phyloP scores from a whole-genome alignment of 73 alveolate genomes.

The Tetrahymena thermophila region DNA sequence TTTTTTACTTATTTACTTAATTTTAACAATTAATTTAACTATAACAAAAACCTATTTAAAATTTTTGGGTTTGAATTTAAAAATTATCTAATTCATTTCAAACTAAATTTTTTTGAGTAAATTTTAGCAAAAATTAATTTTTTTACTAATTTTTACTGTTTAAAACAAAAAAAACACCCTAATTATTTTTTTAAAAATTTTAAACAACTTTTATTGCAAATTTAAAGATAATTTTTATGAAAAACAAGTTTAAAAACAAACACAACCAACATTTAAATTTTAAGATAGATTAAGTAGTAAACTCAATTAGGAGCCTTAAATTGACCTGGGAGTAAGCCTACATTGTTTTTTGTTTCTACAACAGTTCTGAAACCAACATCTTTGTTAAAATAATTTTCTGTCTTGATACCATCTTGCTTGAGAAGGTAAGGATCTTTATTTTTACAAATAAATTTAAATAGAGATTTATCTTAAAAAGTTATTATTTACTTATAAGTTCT shows the following conservation, averaged over 20 bases:
- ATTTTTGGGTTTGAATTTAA: too few relatives aligned
- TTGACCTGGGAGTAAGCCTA: not conserved
- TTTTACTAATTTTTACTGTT: too few relatives aligned
- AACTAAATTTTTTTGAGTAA: not conserved
- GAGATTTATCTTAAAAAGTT: not conserved
- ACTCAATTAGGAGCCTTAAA: not conserved
- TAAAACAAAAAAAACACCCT: not conserved
- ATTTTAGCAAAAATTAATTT: not conserved
- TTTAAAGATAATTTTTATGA: not conserved
- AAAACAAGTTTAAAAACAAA: not conserved
- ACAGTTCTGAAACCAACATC: constrained; percentile 39
- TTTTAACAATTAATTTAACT: too few relatives aligned
- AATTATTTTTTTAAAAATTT: too few relatives aligned
- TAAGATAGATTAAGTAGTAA: not conserved
- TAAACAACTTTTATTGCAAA: not conserved
- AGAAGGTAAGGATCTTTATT: not conserved
- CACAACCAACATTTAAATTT: not conserved
- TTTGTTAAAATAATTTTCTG: constrained; percentile 26
- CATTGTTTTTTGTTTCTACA: not conserved
- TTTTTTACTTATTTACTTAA: too few relatives aligned
- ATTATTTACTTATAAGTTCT: not conserved
- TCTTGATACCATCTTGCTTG: constrained; percentile 14
- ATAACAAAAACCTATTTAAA: not conserved
- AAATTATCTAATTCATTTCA: not conserved
- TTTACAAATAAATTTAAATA: not conserved